phyloP scores from a whole-genome alignment of 2,329 filamentous ascomycete species.

The Pyricularia sp. region DNA sequence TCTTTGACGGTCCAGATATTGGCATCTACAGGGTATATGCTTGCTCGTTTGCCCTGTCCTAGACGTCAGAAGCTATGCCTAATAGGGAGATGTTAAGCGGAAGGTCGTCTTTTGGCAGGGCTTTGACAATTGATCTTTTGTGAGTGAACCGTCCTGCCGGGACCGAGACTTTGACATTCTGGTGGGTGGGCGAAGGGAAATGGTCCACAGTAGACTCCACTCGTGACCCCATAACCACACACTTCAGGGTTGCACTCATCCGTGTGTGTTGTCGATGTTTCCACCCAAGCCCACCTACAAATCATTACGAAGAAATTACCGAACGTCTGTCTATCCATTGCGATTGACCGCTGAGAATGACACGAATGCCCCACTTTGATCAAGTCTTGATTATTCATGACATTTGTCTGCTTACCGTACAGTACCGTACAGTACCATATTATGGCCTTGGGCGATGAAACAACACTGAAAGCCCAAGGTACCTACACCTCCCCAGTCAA shows the following conservation, averaged over 20 bases:
- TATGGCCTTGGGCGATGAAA: not conserved
- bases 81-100: not conserved
- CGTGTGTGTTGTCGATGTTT: not conserved
- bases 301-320: not conserved
- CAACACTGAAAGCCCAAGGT: not conserved
- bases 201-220: not conserved
- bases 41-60: not conserved
- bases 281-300: too few relatives aligned
- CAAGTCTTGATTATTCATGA: not conserved
- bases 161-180: not conserved
- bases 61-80: not conserved
- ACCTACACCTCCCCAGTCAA: not conserved
- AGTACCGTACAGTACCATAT: too few relatives aligned
- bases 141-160: not conserved
- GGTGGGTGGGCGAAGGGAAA: not conserved
- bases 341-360: not conserved
- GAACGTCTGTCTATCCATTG: not conserved
- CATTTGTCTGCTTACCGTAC: not conserved
- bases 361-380: not conserved
- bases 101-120: not conserved
- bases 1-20: not conserved
- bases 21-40: not conserved
- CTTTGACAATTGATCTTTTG: not conserved
- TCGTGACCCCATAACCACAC: not conserved
- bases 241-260: not conserved